Base-by-base conservation (phyloP, 805 yeast genomes). In the Wickerhamiella nectarea region DNA sequence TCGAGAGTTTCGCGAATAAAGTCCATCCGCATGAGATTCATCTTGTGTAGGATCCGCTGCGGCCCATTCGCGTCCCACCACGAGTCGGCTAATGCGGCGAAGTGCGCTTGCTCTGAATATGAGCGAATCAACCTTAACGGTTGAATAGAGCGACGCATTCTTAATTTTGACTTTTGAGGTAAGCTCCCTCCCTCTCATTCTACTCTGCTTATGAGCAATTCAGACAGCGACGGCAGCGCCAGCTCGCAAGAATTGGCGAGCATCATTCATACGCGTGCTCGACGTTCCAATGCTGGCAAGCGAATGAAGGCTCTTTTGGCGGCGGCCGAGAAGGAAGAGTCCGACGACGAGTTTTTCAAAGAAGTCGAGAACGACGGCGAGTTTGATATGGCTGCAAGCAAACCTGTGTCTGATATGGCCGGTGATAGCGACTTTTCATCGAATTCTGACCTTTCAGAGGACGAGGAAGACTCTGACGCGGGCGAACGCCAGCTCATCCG, bases 31-130 rank as follows among this genome's bases (percentile, higher is more conserved):
- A 84, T 67, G 40, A 84, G 66, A 59, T 91, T 91, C 98, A 91
- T 89, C 63, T 86, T 82, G 63, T 91, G 97, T 35, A 91, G 70
- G 44, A 91, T 83, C 33, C 98, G 67, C 58, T 91, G 97, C 1
- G 96, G 80, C 0, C 98, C 98, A 50, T 77, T 64, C 11, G 82
- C 76, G 54, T 91, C 95, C 98, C 99, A 91, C 99, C 99, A 91
- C n/a, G 84, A 63, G n/a, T 80, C 68, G 1, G 99, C 98, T 36
- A 91, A 67, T 26, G 78, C 74, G 52, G 82, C 76, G 62, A 91
- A 91, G 61, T 91, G 97, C 8, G 71, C 62, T 59, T 78, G 68
- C 57, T 89, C 97, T 5, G 24, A 21, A 8, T 21, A 21, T 21
- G 24, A 21, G 24, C 24, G 24, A 21, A 21, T 21, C 8, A 21